phyloP scores from a whole-genome alignment of 148 eudicot species.

The Suaeda aralocaspica region DNA sequence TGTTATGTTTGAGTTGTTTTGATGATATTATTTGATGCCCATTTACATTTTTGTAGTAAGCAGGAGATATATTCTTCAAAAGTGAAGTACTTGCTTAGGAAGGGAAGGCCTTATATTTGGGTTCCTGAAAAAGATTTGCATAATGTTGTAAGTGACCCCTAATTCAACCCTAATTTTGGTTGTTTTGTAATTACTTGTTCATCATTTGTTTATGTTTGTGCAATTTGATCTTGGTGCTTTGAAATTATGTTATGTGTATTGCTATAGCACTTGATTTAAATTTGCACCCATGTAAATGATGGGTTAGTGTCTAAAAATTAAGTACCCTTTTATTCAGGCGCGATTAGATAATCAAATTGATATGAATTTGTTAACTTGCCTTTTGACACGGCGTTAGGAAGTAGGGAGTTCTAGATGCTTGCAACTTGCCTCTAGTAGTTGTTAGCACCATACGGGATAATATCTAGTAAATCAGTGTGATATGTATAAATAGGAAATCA shows the following conservation, averaged over 20 bases:
- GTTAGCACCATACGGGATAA: no score
- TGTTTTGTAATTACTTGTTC: constrained; percentile 1
- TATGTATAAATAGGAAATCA: no score
- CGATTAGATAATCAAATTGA: no score
- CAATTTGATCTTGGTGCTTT: not conserved
- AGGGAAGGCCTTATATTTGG: constrained; percentile 79
- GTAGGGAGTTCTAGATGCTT: no score
- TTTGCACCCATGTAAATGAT: not conserved
- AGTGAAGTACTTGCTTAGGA: constrained; percentile 69
- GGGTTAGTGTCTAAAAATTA: not conserved
- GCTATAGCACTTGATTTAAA: not conserved
- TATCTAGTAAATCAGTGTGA: no score
- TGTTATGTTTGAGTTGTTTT: not conserved
- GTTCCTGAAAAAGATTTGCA: constrained; percentile 72
- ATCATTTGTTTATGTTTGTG: not conserved
- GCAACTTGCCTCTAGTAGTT: no score
- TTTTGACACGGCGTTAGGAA: no score
- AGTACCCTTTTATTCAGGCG: no score
- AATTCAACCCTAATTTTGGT: not conserved
- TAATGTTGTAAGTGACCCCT: constrained; percentile 48
- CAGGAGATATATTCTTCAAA: constrained; percentile 66
- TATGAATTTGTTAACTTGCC: no score
- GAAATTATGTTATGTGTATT: not conserved
- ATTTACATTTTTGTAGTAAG: constrained; percentile 44
- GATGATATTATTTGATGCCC: constrained; percentile 4